These are phyloP conservation scores for Misopates orontium DNA, from an alignment of 257 asterid genomes.

Conservation along the genomic window DNA sequence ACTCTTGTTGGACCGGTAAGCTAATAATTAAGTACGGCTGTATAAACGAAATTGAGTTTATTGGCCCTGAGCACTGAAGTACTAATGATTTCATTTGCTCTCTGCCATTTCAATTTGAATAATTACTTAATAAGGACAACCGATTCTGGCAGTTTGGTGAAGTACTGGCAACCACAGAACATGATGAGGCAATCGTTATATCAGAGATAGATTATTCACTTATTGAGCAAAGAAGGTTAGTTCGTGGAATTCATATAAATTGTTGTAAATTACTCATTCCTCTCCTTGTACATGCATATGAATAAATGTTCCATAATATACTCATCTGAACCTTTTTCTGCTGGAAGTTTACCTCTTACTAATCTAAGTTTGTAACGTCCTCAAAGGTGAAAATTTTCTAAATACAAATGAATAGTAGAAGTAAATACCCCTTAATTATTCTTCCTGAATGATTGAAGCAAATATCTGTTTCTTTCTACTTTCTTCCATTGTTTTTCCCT, in stretches of 20 bases:
- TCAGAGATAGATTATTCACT: constrained; percentile 83
- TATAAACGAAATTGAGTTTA: not conserved
- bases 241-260: constrained; percentile 15
- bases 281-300: constrained; percentile 8
- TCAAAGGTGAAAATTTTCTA: not conserved
- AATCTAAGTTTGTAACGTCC: not conserved
- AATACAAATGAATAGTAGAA: not conserved
- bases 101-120: constrained; percentile 9
- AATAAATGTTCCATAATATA: not conserved
- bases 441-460: not conserved
- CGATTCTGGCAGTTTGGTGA: constrained; percentile 78
- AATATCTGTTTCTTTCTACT: not conserved
- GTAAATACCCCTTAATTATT: constrained; percentile 2
- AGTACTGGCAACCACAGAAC: constrained; percentile 89
- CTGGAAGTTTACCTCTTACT: not conserved
- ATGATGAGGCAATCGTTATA: constrained; percentile 65
- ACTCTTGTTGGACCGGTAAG: constrained; percentile 94
- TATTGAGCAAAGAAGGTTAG: constrained; percentile 77
- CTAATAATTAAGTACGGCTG: constrained; percentile 17
- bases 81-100: constrained; percentile 7
- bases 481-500: not conserved
- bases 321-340: not conserved
- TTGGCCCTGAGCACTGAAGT: not conserved
- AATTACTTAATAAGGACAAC: constrained; percentile 27
- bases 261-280: constrained; percentile 4